phyloP scores from a whole-genome alignment of 179 eudicot species.

The Heliamphora pulchella region DNA sequence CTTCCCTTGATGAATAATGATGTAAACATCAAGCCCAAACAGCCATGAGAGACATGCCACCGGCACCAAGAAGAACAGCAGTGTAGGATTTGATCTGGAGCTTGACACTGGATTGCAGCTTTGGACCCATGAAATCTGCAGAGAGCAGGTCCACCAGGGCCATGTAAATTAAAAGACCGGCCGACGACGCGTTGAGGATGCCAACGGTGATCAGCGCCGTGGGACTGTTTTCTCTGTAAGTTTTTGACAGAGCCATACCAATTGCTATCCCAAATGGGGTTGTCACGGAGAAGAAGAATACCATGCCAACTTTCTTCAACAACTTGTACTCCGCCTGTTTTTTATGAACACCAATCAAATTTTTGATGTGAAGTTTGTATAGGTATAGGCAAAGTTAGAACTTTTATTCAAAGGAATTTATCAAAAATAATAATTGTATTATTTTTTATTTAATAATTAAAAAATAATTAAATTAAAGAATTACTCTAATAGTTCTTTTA shows the following conservation, averaged over 20 bases:
- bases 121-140: constrained; percentile 36
- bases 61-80: constrained; percentile 36
- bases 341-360: no score
- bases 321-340: constrained; percentile 31
- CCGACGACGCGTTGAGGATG: constrained; percentile 31
- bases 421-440: no score
- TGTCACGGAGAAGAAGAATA: constrained; percentile 31
- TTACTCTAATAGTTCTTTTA: no score
- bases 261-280: constrained; percentile 40
- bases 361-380: no score
- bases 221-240: constrained; percentile 35
- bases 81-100: constrained; percentile 28
- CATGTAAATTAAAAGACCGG: constrained; percentile 39
- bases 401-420: no score
- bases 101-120: constrained; percentile 26
- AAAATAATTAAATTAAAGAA: no score
- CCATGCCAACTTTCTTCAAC: constrained; percentile 25
- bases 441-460: no score
- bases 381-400: no score
- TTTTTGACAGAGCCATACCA: constrained; percentile 25
- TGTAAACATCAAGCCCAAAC: constrained; percentile 36
- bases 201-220: constrained; percentile 27
- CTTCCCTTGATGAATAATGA: no score
- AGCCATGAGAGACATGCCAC: constrained; percentile 38
- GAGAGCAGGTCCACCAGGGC: constrained; percentile 37